Evolutionary conservation across 2,329 filamentous ascomycete genomes (phyloP).

Genomic region (Pestalotiopsis sp.): DNA sequence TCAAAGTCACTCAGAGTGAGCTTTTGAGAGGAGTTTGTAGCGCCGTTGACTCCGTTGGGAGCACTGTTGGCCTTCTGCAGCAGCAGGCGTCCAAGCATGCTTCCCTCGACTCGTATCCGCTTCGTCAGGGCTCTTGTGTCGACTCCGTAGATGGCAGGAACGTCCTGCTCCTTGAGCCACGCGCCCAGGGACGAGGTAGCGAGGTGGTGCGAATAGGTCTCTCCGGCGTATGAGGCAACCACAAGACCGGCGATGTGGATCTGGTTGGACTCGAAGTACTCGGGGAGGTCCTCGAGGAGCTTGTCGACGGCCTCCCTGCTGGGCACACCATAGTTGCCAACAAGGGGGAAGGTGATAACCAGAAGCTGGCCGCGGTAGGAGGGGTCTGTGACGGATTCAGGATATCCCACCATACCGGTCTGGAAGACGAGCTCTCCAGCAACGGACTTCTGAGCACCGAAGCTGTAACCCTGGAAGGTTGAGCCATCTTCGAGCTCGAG

Average conservation of each 20-base stretch:
- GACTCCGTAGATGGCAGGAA: conserved; percentile 93
- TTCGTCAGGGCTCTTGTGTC: conserved; percentile 95
- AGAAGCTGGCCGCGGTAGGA: conserved; percentile 92
- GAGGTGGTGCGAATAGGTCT: conserved; percentile 94
- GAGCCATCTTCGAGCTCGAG: conserved; percentile 93
- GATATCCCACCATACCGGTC: conserved; percentile 99
- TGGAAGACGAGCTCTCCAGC: conserved; percentile 98
- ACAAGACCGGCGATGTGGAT: conserved; percentile 95
- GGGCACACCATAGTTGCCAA: conserved; percentile 97
- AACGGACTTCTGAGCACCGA: conserved; percentile 91
- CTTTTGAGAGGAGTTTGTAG: conserved; percentile 43
- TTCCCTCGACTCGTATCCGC: conserved; percentile 89
- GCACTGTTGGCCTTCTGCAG: conserved; percentile 63
- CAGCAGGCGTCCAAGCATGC: conserved; percentile 91
- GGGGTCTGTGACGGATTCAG: conserved; percentile 87
- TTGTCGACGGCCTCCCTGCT: conserved; percentile 83
- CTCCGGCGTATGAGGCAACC: conserved; percentile 87
- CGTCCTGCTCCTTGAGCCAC: conserved; percentile 94
- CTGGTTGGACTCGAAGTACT: conserved; percentile 88
- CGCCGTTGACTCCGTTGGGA: conserved; percentile 40
- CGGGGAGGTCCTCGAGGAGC: conserved; percentile 81
- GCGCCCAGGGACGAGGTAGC: conserved; percentile 86
- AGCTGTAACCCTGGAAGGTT: conserved; percentile 92
- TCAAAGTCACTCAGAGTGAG: conserved; percentile 61
- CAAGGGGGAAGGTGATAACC: conserved; percentile 92